Evolutionary conservation across 306 rosid genomes (phyloP).

Genomic region (Quercus wislizeni): DNA sequence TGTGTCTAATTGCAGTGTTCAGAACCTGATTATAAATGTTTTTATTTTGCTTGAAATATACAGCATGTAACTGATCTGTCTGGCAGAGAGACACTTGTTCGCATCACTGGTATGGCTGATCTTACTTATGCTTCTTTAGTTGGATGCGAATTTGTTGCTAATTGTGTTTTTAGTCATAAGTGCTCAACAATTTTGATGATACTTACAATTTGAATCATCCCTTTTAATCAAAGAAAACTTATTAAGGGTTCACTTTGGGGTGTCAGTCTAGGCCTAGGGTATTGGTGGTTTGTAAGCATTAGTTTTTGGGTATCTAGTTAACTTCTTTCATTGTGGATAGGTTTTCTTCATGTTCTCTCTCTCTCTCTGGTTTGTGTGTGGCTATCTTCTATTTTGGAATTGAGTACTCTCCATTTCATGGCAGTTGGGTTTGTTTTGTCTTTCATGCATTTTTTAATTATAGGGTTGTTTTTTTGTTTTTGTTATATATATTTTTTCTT

Average conservation of each 20-base stretch:
- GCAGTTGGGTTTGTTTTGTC: background rate
- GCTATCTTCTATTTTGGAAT: too few species aligned
- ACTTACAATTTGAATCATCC: too few species aligned
- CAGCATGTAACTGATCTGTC: slow-evolving; percentile 94
- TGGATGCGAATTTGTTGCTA: background rate
- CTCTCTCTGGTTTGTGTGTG: too few species aligned
- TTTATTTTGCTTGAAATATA: background rate
- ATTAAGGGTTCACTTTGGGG: too few species aligned
- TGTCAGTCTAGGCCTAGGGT: too few species aligned
- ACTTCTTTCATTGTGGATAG: background rate
- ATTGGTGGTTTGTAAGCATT: too few species aligned
- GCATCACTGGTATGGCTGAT: slow-evolving; percentile 56
- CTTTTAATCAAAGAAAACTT: too few species aligned
- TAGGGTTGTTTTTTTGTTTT: too few species aligned
- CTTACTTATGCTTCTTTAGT: background rate
- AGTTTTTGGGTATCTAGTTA: too few species aligned
- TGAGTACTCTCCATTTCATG: too few species aligned
- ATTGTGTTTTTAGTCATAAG: background rate
- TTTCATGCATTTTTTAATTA: background rate
- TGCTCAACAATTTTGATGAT: background rate
- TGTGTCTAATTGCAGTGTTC: background rate
- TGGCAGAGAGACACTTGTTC: slow-evolving; percentile 86
- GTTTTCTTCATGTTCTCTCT: background rate
- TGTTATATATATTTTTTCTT: too few species aligned
- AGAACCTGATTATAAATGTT: background rate